These are phyloP conservation scores for Malus sieversii DNA, from an alignment of 306 rosid genomes.

Conservation along the genomic window DNA sequence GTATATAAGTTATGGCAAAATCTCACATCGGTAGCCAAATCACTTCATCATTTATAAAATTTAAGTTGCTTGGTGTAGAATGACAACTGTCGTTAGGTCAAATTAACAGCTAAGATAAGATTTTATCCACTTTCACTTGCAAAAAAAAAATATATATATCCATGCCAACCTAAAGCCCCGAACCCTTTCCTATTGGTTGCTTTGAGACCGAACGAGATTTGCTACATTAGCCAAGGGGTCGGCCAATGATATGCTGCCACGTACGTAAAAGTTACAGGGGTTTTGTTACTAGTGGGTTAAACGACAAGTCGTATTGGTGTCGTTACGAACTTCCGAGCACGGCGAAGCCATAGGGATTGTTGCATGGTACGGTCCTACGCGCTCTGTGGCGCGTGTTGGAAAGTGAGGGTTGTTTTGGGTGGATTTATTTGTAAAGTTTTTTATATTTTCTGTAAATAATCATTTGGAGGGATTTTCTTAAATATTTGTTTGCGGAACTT, in stretches of 20 bases:
- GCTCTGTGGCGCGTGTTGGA: constrained; percentile 32
- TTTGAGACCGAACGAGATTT: background rate
- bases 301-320: background rate
- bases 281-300: background rate
- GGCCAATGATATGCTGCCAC: constrained; percentile 4
- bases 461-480: background rate
- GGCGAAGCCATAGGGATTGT: background rate
- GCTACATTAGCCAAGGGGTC: too few species aligned
- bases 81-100: background rate
- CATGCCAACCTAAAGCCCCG: background rate
- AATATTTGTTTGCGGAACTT: background rate
- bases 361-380: background rate
- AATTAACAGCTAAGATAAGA: background rate
- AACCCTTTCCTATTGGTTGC: too few species aligned
- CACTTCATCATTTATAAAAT: too few species aligned
- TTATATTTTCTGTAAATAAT: background rate
- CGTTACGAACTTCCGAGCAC: background rate
- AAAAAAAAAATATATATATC: too few species aligned
- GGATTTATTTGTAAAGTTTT: background rate
- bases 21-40: background rate
- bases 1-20: background rate
- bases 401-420: constrained; percentile 1
- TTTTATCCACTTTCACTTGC: background rate
- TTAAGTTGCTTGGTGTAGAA: background rate
- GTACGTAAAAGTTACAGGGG: background rate